Evolutionary conservation across 1,139 yeast species (phyloP), one percentile per base, ranked within the genome.

Genomic region (Yamadazyma taylorii): DNA sequence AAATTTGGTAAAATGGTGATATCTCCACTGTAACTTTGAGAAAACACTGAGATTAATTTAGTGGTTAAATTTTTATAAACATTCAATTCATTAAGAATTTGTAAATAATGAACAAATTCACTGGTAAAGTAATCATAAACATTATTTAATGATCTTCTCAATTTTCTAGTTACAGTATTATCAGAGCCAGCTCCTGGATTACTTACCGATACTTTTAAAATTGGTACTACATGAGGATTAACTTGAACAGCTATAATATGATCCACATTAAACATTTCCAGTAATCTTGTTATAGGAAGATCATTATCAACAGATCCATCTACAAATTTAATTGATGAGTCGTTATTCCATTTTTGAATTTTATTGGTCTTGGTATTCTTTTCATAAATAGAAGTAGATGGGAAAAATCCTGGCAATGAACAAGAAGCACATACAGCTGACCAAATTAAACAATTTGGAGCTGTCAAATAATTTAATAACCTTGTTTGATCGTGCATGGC

Each of bases 401-500:
- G 86, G 57, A 92, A 94, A 2, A 92, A 74, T 1, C 96, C 86
- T 0, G 99, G 98, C 17, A 92, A 74, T 0, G 97, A 83, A 60
- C 98, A 92, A 28, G 96, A 86, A 1, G 97, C 97, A 63, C 97
- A 89, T 1, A 92, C 97, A 0, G 97, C 98, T 1, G 96, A 87
- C 79, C 83, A 76, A 29, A 78, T 67, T 35, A 71, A 58, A 53
- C 76, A 71, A 46, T 71, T 66, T 1, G 78, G 78, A 1, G 77
- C 78, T 1, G 78, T 72, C 38, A 70, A 54, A 50, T 71, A 69
- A 48, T 71, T 72, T 30, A 71, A 52, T n/a, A 72, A 50, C 13
- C 73, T 50, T 1, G 75, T 69, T 45, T 69, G 77, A 45, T 85
- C 92, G 52, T 82, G 86, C 21, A 81, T 70, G 2, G 88, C 78